Conservation (phyloP, 176 grass and related monocot species). For the Aegilops longissima region DNA sequence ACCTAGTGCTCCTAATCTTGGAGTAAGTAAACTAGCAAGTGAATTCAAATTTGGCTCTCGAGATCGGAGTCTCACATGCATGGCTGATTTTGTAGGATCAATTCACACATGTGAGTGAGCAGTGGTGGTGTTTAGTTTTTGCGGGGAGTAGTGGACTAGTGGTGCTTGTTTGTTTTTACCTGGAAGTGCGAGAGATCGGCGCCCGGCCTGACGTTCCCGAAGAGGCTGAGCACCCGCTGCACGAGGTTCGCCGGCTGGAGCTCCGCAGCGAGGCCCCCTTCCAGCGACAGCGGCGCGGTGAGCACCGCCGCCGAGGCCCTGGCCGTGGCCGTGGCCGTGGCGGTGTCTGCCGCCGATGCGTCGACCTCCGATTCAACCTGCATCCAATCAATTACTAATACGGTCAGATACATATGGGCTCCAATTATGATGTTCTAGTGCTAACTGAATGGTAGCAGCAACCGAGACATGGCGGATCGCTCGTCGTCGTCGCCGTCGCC, state of each 20-base stretch:
- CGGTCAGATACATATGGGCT: no score
- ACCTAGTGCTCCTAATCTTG: not conserved
- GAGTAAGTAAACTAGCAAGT: not conserved
- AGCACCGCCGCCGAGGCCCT: conserved; percentile 32
- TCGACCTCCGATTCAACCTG: conserved; percentile 42
- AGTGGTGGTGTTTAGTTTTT: not conserved
- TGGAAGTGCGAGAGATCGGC: conserved; percentile 85
- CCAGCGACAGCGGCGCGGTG: conserved; percentile 70
- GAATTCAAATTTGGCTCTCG: not conserved
- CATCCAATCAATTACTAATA: not conserved
- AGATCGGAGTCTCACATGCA: conserved; percentile 13
- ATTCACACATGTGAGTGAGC: not conserved
- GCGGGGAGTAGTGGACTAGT: no score
- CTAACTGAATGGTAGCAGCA: no score
- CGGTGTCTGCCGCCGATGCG: not conserved
- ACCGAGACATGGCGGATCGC: not conserved
- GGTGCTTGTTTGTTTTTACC: conserved; percentile 11
- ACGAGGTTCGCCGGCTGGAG: conserved; percentile 55
- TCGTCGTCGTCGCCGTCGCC: not conserved
- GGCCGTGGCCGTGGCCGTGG: not conserved
- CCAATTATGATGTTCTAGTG: no score
- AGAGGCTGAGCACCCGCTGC: conserved; percentile 73
- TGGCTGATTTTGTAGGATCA: not conserved
- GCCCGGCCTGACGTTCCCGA: conserved; percentile 72
- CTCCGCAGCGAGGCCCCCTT: conserved; percentile 73